These are phyloP conservation scores for Tarenaya hassleriana DNA, from an alignment of 345 rosid species.

Conservation along the genomic window DNA sequence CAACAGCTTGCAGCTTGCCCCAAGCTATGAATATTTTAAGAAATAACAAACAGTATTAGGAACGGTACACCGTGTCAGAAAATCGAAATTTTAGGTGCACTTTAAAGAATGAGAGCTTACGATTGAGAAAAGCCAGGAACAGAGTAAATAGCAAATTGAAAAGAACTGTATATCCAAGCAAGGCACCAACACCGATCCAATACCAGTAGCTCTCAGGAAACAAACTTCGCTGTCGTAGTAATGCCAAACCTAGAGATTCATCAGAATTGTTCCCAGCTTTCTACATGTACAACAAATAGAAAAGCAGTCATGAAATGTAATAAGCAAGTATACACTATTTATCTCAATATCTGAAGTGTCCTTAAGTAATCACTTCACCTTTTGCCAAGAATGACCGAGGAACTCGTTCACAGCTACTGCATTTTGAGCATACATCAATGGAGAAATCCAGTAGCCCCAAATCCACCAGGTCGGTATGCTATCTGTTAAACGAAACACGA, in stretches of 20 bases:
- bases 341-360: not conserved
- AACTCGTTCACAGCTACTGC: constrained; percentile 96
- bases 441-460: constrained; percentile 99
- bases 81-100: constrained; percentile 9
- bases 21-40: constrained; percentile 41
- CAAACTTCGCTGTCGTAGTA: constrained; percentile 64
- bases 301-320: constrained; percentile 21
- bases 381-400: constrained; percentile 83
- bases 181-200: constrained; percentile 93
- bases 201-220: constrained; percentile 88
- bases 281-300: constrained; percentile 35
- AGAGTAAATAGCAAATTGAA: constrained; percentile 69
- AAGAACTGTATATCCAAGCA: constrained; percentile 77
- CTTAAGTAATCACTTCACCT: constrained; percentile 41
- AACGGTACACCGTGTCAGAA: not conserved
- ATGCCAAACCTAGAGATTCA: constrained; percentile 53
- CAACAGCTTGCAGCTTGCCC: constrained; percentile 79
- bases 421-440: constrained; percentile 92
- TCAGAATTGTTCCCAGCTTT: constrained; percentile 40
- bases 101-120: constrained; percentile 45
- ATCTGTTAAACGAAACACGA: constrained; percentile 46
- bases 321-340: not conserved
- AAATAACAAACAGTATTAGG: constrained; percentile 14
- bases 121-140: constrained; percentile 69
- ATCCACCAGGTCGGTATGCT: constrained; percentile 91